Conservation (phyloP, 352 stramenopile genomes). For the Phytopythium kandeliae region DNA sequence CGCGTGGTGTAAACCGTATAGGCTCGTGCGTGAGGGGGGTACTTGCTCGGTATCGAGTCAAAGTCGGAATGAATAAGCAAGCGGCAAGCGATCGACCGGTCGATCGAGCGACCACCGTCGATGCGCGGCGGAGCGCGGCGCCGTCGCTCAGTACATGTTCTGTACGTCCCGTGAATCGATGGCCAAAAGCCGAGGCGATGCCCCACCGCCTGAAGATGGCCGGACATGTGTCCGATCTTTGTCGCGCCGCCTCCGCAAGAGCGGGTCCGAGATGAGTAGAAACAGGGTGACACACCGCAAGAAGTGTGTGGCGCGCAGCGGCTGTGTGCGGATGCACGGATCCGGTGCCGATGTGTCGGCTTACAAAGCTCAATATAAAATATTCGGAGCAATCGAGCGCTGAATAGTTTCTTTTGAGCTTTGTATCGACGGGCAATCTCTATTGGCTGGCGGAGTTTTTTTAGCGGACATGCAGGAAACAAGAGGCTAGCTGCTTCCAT, state of each 20-base stretch:
- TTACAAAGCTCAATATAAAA: too few relatives aligned
- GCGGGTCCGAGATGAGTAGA: neutral
- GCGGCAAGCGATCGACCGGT: too few relatives aligned
- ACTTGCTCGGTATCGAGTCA: constrained; percentile 3
- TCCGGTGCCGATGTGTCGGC: neutral
- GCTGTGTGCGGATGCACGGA: neutral
- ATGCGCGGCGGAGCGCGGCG: too few relatives aligned
- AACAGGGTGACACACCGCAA: neutral
- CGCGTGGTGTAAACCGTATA: too few relatives aligned
- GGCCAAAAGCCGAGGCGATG: too few relatives aligned
- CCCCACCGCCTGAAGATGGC: constrained; percentile 1
- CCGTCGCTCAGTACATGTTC: too few relatives aligned
- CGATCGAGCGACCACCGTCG: neutral
- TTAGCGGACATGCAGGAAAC: too few relatives aligned
- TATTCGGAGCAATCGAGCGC: too few relatives aligned
- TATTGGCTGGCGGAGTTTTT: too few relatives aligned
- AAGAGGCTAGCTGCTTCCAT: too few relatives aligned
- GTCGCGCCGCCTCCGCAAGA: neutral
- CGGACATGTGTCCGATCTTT: neutral
- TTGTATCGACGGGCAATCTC: too few relatives aligned
- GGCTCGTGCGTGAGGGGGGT: neutral
- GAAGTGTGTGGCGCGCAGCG: neutral
- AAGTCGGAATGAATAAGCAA: constrained; percentile 4
- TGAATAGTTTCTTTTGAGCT: too few relatives aligned
- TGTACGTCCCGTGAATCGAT: neutral